Evolutionary conservation across 768 basidiomycete genomes (phyloP).

Genomic region (Kockovaella imperatae): DNA sequence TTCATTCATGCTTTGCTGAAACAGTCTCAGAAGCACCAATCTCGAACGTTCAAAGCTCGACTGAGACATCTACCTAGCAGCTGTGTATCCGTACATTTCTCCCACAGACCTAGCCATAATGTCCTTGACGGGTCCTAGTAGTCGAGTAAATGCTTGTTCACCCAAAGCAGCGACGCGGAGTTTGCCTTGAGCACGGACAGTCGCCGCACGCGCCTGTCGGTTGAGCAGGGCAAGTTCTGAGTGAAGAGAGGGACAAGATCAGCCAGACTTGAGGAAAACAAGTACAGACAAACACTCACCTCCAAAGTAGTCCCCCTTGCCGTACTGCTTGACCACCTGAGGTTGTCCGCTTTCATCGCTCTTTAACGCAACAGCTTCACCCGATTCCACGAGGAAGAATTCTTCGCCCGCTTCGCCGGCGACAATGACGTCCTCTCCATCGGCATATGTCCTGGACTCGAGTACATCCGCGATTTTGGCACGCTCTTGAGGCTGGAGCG

Average conservation of each 20-base stretch:
- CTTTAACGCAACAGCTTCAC: constrained; percentile 81
- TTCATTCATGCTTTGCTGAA: too few species aligned
- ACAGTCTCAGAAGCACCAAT: too few species aligned
- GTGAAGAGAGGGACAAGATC: neutral
- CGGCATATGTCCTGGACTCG: constrained; percentile 67
- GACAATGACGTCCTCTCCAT: constrained; percentile 78
- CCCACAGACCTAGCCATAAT: constrained; percentile 77
- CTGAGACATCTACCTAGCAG: constrained; percentile 12
- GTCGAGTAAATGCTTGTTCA: constrained; percentile 82
- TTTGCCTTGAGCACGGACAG: constrained; percentile 76
- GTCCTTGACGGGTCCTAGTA: constrained; percentile 85
- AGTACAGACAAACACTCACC: constrained; percentile 52
- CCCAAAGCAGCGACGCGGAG: constrained; percentile 91
- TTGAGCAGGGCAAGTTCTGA: constrained; percentile 84
- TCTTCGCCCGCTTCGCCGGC: constrained; percentile 95
- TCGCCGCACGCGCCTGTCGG: constrained; percentile 86
- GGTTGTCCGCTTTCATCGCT: constrained; percentile 52
- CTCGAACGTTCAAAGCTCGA: neutral
- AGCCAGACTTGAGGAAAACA: neutral
- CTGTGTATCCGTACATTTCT: constrained; percentile 53
- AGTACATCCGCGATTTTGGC: constrained; percentile 98
- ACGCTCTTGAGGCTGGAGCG: constrained; percentile 75
- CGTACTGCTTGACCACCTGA: constrained; percentile 59
- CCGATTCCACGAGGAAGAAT: constrained; percentile 96
- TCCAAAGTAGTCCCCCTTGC: constrained; percentile 96